Percentiles rank a stretch among this genome's conserved stretches.
These are phyloP conservation scores for Chloris gayana DNA, from an alignment of 176 grass and related monocot species.

Conservation along the genomic window DNA sequence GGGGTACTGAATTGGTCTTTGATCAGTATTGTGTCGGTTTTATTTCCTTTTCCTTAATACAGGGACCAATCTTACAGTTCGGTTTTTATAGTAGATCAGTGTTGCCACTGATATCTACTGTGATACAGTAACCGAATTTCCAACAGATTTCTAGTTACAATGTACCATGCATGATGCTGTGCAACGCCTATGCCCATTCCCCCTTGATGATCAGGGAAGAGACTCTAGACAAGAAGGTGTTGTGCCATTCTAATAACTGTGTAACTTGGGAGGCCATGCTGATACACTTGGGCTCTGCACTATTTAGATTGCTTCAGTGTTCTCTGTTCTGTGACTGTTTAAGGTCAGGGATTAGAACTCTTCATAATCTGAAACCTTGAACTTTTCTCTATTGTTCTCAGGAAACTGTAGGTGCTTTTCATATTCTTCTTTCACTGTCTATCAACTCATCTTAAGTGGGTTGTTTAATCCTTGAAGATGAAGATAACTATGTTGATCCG, in stretches of 20 bases:
- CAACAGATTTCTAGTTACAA: too few relatives aligned
- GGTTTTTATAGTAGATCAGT: neutral
- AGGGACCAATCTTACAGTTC: neutral
- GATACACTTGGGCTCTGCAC: neutral
- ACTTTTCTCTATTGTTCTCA: neutral
- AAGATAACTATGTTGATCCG: neutral
- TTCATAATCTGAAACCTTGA: neutral
- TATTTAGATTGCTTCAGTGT: neutral
- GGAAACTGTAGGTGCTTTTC: neutral
- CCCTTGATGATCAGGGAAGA: neutral
- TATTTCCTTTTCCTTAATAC: neutral
- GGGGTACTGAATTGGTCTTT: neutral
- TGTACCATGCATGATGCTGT: neutral
- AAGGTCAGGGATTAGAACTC: neutral
- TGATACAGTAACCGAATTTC: neutral
- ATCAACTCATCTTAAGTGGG: neutral
- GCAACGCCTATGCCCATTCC: neutral
- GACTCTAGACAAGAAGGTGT: conserved; percentile 1
- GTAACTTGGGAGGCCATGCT: neutral
- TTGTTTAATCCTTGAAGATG: neutral
- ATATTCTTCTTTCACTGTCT: neutral
- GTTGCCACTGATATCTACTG: neutral
- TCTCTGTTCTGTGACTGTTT: neutral
- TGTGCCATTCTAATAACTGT: conserved; percentile 12
- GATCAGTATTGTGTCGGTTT: conserved; percentile 6